Evolutionary conservation across 2,329 filamentous ascomycete genomes (phyloP), one percentile per base, ranked within the genome.

Genomic region (Ophiostoma pallidulum): DNA sequence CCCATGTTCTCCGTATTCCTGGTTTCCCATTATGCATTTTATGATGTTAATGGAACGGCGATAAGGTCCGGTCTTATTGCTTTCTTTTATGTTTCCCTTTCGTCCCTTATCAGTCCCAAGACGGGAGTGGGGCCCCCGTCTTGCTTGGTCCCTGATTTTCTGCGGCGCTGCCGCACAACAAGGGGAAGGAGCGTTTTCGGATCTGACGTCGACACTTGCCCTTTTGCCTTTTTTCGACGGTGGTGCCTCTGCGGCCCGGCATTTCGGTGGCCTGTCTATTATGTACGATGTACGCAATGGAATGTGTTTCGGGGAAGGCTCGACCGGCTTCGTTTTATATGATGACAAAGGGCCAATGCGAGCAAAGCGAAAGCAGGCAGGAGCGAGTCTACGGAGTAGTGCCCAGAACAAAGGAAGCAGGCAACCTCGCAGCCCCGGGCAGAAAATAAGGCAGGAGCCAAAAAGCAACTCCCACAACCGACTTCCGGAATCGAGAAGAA

Each of bases 11-110:
- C 33, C 31, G 28, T 14, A 18, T 40, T 33, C 22, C 41, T 41
- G 22, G 18, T 58, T 62, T 64, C 56, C 57, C 54, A 65, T 64
- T 65, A 64, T 59, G 60, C 60, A 61, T 62, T 63, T 62, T 53
- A 50, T 59, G 54, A 54, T 60, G 57, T 58, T 62, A 63, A 62
- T 55, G 41, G 45, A 48, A 39, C 43, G 37, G 51, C 54, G 62
- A 65, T 65, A 64, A 64, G 60, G 51, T 56, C 55, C 52, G 38
- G 16, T 41, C 39, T 51, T 46, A 39, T 41, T 48, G 39, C 16
- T 51, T 49, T 47, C 38, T 53, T 36, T 50, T 45, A 53, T 49
- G 49, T 49, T 41, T 45, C 26, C 36, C 19, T 31, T 45, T 37
- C 24, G 20, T 49, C 42, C 8, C 53, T 56, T 54, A 56, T 54